Evolutionary conservation across 768 basidiomycete genomes (phyloP), one percentile per base, ranked within the genome.

Genomic region (Boletus reticulatus): DNA sequence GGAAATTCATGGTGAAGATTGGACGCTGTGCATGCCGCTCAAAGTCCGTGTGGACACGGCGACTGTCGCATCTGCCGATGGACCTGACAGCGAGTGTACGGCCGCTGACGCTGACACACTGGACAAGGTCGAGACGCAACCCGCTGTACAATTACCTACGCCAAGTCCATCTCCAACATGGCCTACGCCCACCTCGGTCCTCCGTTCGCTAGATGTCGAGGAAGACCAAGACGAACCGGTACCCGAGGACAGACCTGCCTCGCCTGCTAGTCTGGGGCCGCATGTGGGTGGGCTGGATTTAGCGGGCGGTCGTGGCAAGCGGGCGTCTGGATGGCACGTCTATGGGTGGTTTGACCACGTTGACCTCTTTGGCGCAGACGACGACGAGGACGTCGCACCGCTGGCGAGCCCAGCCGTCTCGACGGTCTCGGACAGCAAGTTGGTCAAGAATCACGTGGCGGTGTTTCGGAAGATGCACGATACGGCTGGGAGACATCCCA

Each of bases 1-100:
- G n/a, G 62, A 48, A 12, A 45, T 49, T 2, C 36, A 57, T 20
- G 38, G 41, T 22, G 71, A 71, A 7, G 69, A 71, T 29, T 71
- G 69, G 69, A 71, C 69, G 32, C 51, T 71, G 9, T 71, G 67
- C 6, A 72, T 72, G 71, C 67, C 69, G 17, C 60, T 72, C 56
- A 64, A 69, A 31, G 37, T 29, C 17, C 57, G 43, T 0, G 55
- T 43, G 2, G 48, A 20, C 6, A 36, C 37, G 13, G 53, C 58
- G 2, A 37, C 46, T 8, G 37, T 42, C 29, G 53, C 46, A 20
- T 32, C 54, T 3, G 34, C 22, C 14, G 53, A 54, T 22, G 58
- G 36, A 45, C 19, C 17, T 1, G 42, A 38, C 3, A 48, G 59
- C 39, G 61, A 60, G 31, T 43, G 42, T 10, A 46, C 59, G 12